phyloP scores from a whole-genome alignment of 1,139 yeast species.

The Zygotorulaspora mrakii region DNA sequence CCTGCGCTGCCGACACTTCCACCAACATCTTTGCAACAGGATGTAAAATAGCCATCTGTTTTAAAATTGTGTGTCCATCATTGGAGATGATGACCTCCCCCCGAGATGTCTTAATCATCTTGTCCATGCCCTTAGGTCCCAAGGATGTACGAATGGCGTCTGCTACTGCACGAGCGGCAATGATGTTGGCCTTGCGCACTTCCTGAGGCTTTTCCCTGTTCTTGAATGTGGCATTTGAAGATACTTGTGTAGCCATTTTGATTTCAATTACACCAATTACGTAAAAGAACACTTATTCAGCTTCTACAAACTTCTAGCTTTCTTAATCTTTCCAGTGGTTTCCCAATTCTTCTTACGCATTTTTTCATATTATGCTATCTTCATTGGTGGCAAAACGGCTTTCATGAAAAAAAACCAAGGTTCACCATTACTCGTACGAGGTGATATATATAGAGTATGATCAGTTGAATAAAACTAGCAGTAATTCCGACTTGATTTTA shows the following conservation, averaged over 20 bases:
- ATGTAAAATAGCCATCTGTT: constrained; percentile 96
- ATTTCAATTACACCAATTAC: neutral
- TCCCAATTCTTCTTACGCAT: no score
- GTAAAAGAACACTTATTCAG: neutral
- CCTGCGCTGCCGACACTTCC: constrained; percentile 96
- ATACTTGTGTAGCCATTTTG: constrained; percentile 35
- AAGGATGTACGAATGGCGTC: constrained; percentile 96
- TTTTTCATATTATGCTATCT: neutral
- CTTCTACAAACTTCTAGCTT: no score
- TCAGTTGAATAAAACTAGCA: no score
- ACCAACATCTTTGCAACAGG: constrained; percentile 99
- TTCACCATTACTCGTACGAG: constrained; percentile 11
- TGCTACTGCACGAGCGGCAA: constrained; percentile 96
- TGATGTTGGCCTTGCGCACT: constrained; percentile 86
- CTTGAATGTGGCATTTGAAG: constrained; percentile 85
- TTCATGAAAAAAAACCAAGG: constrained; percentile 4
- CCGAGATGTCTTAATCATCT: constrained; percentile 90
- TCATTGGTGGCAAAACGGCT: constrained; percentile 12
- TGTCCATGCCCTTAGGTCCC: constrained; percentile 99
- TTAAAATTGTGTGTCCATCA: constrained; percentile 95
- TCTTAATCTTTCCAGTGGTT: no score
- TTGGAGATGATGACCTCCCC: constrained; percentile 95
- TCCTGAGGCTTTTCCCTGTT: constrained; percentile 97
- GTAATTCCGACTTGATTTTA: no score
- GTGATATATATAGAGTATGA: constrained; percentile 2